These are phyloP conservation scores for Vigna trinervia DNA, from an alignment of 306 rosid genomes.

Conservation along the genomic window DNA sequence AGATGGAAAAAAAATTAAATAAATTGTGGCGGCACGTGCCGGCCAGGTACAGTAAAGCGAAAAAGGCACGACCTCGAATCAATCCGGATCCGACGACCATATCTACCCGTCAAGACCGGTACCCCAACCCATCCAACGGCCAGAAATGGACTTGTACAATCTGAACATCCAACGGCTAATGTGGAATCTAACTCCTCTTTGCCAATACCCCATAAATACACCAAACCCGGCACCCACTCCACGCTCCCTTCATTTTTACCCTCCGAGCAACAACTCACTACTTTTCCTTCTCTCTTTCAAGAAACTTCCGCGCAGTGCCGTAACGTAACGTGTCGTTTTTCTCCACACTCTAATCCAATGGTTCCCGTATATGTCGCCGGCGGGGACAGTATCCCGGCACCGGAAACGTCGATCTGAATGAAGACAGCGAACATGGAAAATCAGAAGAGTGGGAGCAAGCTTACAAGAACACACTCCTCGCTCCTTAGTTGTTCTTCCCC, in stretches of 20 bases:
- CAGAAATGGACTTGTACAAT: neutral
- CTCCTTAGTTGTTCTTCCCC: constrained; percentile 86
- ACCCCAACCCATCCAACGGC: constrained; percentile 46
- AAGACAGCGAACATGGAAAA: constrained; percentile 59
- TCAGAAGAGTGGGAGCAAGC: constrained; percentile 75
- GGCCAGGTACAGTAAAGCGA: constrained; percentile 57
- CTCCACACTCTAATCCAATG: neutral
- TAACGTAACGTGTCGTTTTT: neutral
- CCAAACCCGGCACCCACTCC: constrained; percentile 45
- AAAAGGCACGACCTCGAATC: constrained; percentile 57
- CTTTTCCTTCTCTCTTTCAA: neutral
- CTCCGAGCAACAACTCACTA: neutral
- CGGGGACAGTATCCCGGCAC: constrained; percentile 58
- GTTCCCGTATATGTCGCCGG: constrained; percentile 62
- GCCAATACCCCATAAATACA: constrained; percentile 46
- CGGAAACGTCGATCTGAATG: constrained; percentile 30
- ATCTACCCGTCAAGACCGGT: constrained; percentile 55
- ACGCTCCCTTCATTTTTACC: constrained; percentile 41
- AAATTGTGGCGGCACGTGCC: constrained; percentile 71
- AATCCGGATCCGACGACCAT: constrained; percentile 65
- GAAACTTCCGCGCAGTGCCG: neutral
- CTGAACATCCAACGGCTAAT: constrained; percentile 50
- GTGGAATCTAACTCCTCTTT: constrained; percentile 50
- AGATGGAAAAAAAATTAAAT: neutral
- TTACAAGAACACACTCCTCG: constrained; percentile 86